Evolutionary conservation across 257 asterid genomes (phyloP).

Genomic region (Ajuga chamaepitys): DNA sequence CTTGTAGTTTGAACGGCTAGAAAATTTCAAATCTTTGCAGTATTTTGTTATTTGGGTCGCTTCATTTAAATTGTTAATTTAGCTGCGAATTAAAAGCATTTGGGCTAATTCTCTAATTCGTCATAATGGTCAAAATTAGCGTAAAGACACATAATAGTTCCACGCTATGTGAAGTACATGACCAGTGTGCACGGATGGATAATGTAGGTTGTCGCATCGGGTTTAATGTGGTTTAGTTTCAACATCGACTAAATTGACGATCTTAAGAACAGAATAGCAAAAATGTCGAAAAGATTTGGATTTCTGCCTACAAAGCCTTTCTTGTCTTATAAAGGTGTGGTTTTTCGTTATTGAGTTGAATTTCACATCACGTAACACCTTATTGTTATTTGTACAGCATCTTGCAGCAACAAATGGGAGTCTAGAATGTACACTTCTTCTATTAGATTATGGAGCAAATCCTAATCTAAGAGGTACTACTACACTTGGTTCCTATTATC

Average conservation of each 20-base stretch:
- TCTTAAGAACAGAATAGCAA: background rate
- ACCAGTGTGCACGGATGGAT: too few relatives aligned
- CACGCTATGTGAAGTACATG: too few relatives aligned
- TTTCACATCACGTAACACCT: background rate
- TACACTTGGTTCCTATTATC: background rate
- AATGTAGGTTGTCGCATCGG: too few relatives aligned
- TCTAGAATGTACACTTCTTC: constrained; percentile 47
- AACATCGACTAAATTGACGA: background rate
- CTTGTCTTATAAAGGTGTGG: background rate
- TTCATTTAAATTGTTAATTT: too few relatives aligned
- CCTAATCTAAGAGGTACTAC: constrained; percentile 53
- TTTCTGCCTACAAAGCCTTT: background rate
- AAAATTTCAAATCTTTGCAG: too few relatives aligned
- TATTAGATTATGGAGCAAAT: constrained; percentile 69
- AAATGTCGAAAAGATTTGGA: background rate
- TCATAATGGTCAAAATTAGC: too few relatives aligned
- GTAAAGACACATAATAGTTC: too few relatives aligned
- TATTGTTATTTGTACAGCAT: constrained; percentile 42
- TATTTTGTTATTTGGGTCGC: too few relatives aligned
- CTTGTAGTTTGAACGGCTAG: background rate
- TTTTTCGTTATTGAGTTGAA: background rate
- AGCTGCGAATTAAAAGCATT: too few relatives aligned
- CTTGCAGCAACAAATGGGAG: constrained; percentile 59
- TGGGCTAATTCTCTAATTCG: too few relatives aligned
- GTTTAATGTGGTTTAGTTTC: too few relatives aligned